A percentile compares a stretch with the other conserved stretches of the same genome.
phyloP scores from a whole-genome alignment of 352 stramenopile species.

The Phytophthora megakarya region DNA sequence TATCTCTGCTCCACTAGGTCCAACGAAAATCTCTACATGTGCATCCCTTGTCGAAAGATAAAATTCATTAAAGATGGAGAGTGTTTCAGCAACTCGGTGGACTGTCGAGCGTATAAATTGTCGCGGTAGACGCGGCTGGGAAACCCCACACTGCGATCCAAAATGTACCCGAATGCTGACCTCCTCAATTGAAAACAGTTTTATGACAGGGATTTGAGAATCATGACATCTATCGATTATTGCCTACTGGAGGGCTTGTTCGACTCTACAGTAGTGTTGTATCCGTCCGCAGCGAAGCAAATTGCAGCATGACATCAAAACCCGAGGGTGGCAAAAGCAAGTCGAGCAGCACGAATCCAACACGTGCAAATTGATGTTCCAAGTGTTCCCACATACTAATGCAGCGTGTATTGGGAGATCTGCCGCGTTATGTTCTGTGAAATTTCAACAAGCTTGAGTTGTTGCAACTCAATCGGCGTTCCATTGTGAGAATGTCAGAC shows the following conservation, averaged over 20 bases:
- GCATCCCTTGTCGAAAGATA: conserved; percentile 64
- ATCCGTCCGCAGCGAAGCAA: too few relatives aligned
- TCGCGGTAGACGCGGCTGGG: conserved; percentile 49
- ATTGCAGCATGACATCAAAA: too few relatives aligned
- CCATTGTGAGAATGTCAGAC: conserved; percentile 89
- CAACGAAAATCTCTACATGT: conserved; percentile 62
- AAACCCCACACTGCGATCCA: conserved; percentile 58
- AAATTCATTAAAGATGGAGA: conserved; percentile 46
- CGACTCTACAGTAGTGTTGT: too few relatives aligned
- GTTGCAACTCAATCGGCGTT: conserved; percentile 92
- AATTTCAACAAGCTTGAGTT: conserved; percentile 86
- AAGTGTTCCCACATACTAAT: conserved; percentile 76
- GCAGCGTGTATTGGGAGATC: conserved; percentile 95
- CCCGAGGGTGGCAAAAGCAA: too few relatives aligned
- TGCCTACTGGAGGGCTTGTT: too few relatives aligned
- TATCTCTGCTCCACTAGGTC: conserved; percentile 64
- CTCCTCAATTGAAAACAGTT: background rate
- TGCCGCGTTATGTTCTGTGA: conserved; percentile 84
- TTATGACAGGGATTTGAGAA: too few relatives aligned
- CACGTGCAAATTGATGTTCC: conserved; percentile 90
- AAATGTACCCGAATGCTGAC: conserved; percentile 57
- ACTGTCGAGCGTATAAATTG: conserved; percentile 36
- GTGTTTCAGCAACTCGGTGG: conserved; percentile 24
- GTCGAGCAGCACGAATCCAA: too few relatives aligned
- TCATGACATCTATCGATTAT: too few relatives aligned